Percentiles rank a stretch among this genome's conserved stretches.
These are phyloP conservation scores for Vigna unguiculata DNA, from an alignment of 306 rosid genomes.

Conservation along the genomic window DNA sequence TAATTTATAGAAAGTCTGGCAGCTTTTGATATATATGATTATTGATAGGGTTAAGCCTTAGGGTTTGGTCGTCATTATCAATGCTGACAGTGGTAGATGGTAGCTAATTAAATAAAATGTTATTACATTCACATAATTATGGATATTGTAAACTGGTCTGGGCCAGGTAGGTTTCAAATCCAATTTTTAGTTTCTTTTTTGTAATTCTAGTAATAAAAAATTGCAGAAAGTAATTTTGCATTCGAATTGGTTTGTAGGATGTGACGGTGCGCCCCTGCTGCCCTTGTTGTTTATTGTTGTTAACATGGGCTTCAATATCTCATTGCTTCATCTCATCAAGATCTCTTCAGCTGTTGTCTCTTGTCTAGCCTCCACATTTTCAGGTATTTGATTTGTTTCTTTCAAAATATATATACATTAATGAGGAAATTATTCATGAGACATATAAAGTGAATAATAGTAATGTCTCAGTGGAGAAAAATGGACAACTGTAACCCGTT, in stretches of 20 bases:
- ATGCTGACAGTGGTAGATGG: constrained; percentile 8
- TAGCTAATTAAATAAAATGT: constrained; percentile 37
- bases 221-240: constrained; percentile 37
- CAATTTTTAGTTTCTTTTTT: background rate
- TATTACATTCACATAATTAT: background rate
- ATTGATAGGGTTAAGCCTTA: background rate
- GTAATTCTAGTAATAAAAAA: background rate
- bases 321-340: constrained; percentile 86
- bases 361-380: constrained; percentile 80
- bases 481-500: constrained; percentile 5
- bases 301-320: constrained; percentile 68
- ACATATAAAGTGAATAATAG: constrained; percentile 9
- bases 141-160: background rate
- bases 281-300: constrained; percentile 53
- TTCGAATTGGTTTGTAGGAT: constrained; percentile 48
- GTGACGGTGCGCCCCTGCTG: constrained; percentile 59
- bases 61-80: constrained; percentile 6
- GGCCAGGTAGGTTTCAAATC: constrained; percentile 17
- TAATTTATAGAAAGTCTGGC: background rate
- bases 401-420: constrained; percentile 2
- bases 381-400: constrained; percentile 63
- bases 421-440: constrained; percentile 16
- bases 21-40: background rate
- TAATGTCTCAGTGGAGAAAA: background rate
- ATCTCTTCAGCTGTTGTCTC: constrained; percentile 93